Conservation (phyloP, 208 protist species). For the Crithidia sp. region DNA sequence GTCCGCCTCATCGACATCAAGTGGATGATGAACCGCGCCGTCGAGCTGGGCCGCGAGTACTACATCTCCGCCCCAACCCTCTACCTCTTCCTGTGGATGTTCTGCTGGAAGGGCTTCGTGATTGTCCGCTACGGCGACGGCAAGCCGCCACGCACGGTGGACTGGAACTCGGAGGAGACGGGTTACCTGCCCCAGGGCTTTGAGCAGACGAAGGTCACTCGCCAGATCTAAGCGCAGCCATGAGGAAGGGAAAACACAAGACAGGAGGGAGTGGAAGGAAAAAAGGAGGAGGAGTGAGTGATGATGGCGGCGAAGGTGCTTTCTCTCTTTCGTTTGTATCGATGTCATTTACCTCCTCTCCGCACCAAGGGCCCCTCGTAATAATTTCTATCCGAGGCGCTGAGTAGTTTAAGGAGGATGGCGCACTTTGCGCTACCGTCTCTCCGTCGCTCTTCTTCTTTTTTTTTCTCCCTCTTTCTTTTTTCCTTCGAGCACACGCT, state of each 20-base stretch:
- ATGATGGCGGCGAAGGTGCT: background rate
- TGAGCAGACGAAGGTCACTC: slow-evolving; percentile 67
- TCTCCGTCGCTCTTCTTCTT: background rate
- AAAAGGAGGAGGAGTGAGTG: background rate
- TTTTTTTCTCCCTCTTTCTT: slow-evolving; percentile 10
- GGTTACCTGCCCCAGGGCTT: slow-evolving; percentile 82
- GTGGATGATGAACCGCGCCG: slow-evolving; percentile 92
- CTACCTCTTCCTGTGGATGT: slow-evolving; percentile 84
- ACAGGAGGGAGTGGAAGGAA: background rate
- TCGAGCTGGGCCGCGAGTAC: slow-evolving; percentile 85
- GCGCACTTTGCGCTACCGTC: no score
- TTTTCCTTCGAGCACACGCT: background rate
- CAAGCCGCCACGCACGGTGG: slow-evolving; percentile 81
- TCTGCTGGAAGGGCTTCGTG: slow-evolving; percentile 82
- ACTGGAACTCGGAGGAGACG: slow-evolving; percentile 90
- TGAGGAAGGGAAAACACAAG: background rate
- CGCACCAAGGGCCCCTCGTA: no score
- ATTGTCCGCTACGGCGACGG: slow-evolving; percentile 83
- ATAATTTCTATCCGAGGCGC: no score
- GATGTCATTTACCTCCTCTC: no score
- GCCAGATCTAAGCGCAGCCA: slow-evolving; percentile 43
- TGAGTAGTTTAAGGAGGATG: no score
- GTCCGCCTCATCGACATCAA: slow-evolving; percentile 87
- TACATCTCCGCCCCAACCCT: slow-evolving; percentile 86
- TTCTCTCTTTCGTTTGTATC: no score